phyloP scores from a whole-genome alignment of 805 yeast genomes.

The Ogataea pignaliae region DNA sequence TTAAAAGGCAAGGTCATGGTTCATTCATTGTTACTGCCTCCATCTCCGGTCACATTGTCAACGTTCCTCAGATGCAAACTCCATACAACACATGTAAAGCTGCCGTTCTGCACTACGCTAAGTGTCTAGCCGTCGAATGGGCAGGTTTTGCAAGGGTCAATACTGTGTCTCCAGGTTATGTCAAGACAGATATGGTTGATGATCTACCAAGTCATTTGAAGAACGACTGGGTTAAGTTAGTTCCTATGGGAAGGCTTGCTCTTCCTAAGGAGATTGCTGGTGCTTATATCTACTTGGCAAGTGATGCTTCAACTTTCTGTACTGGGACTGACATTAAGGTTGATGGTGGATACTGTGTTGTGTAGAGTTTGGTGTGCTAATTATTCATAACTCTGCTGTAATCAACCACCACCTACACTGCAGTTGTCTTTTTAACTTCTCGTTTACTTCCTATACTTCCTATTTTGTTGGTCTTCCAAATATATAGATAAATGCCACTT shows the following conservation, averaged over 20 bases:
- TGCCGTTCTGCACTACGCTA: constrained; percentile 69
- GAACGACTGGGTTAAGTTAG: constrained; percentile 44
- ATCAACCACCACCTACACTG: no score
- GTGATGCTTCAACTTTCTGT: constrained; percentile 75
- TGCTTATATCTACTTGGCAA: constrained; percentile 73
- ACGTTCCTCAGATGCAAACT: constrained; percentile 83
- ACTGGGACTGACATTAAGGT: constrained; percentile 74
- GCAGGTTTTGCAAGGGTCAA: constrained; percentile 84
- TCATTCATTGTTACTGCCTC: constrained; percentile 83
- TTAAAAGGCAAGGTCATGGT: constrained; percentile 70
- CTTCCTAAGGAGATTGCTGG: constrained; percentile 71
- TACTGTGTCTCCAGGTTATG: constrained; percentile 83
- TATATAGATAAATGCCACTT: no score
- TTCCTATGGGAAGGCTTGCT: constrained; percentile 75
- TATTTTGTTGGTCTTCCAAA: no score
- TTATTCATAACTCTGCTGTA: no score
- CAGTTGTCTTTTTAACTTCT: no score
- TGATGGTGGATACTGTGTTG: constrained; percentile 72
- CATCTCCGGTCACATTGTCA: constrained; percentile 84
- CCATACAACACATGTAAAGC: constrained; percentile 87
- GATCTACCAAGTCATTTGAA: constrained; percentile 40
- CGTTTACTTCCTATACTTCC: no score
- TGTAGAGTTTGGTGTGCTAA: constrained; percentile 28
- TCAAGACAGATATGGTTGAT: constrained; percentile 62
- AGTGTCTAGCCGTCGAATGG: constrained; percentile 84